Percentiles rank a stretch among this genome's conserved stretches.
phyloP scores from a whole-genome alignment of 1,284 basidiomycete genomes.

The Caloboletus inedulis region DNA sequence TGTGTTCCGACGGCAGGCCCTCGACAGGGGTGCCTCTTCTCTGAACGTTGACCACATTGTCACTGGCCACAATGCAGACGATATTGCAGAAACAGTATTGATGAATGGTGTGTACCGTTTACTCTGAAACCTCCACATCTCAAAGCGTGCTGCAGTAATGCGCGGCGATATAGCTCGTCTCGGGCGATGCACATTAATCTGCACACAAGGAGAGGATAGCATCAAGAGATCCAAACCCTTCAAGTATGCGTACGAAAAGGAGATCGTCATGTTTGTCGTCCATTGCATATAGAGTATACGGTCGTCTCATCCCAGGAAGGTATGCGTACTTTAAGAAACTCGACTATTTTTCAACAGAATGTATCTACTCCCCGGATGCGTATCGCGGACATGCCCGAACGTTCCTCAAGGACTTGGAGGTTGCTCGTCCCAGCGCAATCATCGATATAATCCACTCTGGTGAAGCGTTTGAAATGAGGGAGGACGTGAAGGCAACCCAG shows the following conservation, averaged over 20 bases:
- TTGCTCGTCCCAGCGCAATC: slow-evolving; percentile 88
- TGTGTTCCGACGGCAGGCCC: slow-evolving; percentile 93
- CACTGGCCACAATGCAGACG: slow-evolving; percentile 98
- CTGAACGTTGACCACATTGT: slow-evolving; percentile 96
- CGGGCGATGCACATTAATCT: slow-evolving; percentile 91
- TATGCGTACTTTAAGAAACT: slow-evolving; percentile 98
- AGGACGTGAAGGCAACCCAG: slow-evolving; percentile 73
- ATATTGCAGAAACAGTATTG: slow-evolving; percentile 96
- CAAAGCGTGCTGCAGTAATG: slow-evolving; percentile 65
- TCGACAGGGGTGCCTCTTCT: slow-evolving; percentile 90
- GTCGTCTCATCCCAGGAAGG: slow-evolving; percentile 43
- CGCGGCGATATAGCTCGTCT: slow-evolving; percentile 95
- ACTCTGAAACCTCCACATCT: background rate
- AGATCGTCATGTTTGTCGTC: slow-evolving; percentile 88
- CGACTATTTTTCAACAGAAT: slow-evolving; percentile 99
- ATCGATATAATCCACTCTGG: slow-evolving; percentile 98
- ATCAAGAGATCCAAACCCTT: slow-evolving; percentile 98
- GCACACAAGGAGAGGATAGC: slow-evolving; percentile 90
- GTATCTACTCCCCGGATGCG: slow-evolving; percentile 97
- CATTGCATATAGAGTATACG: background rate
- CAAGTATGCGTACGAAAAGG: slow-evolving; percentile 99
- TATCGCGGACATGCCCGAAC: slow-evolving; percentile 95
- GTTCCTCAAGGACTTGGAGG: slow-evolving; percentile 95
- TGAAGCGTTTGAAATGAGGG: slow-evolving; percentile 80
- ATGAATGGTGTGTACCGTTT: slow-evolving; percentile 85